phyloP scores from a whole-genome alignment of 2,329 filamentous ascomycete genomes.

The Penicillium psychrosexuale region DNA sequence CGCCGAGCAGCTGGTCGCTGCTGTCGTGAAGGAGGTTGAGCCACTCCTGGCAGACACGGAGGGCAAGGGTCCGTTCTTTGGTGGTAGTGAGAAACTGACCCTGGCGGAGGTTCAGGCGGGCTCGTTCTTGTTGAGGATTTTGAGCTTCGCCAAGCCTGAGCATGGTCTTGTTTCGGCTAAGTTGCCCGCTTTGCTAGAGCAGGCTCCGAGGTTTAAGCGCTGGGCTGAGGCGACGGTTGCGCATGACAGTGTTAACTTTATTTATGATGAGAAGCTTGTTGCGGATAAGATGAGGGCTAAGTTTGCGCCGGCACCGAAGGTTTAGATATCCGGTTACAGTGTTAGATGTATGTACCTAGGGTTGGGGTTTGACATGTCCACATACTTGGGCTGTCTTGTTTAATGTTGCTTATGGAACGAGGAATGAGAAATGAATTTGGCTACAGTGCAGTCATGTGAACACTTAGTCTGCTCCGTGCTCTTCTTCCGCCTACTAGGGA shows the following conservation, averaged over 20 bases:
- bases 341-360: not conserved
- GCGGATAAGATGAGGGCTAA: constrained; percentile 45
- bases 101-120: constrained; percentile 68
- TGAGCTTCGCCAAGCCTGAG: constrained; percentile 53
- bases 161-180: constrained; percentile 50
- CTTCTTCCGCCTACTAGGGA: too few species aligned
- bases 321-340: not conserved
- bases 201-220: constrained; percentile 63
- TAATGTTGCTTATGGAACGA: not conserved
- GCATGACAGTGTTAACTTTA: constrained; percentile 64
- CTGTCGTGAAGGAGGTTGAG: constrained; percentile 68
- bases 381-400: not conserved
- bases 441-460: too few species aligned
- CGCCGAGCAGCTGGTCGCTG: constrained; percentile 52
- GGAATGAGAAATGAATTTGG: not conserved
- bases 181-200: constrained; percentile 48
- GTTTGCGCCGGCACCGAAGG: constrained; percentile 32
- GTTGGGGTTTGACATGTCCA: not conserved
- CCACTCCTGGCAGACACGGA: constrained; percentile 58
- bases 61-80: constrained; percentile 57
- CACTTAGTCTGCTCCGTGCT: too few species aligned
- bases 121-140: constrained; percentile 64
- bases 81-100: constrained; percentile 62
- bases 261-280: constrained; percentile 56
- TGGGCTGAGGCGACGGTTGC: constrained; percentile 62